Evolutionary conservation across 306 rosid genomes (phyloP), one percentile per base, ranked within the genome.

Genomic region (Quercus parvula): DNA sequence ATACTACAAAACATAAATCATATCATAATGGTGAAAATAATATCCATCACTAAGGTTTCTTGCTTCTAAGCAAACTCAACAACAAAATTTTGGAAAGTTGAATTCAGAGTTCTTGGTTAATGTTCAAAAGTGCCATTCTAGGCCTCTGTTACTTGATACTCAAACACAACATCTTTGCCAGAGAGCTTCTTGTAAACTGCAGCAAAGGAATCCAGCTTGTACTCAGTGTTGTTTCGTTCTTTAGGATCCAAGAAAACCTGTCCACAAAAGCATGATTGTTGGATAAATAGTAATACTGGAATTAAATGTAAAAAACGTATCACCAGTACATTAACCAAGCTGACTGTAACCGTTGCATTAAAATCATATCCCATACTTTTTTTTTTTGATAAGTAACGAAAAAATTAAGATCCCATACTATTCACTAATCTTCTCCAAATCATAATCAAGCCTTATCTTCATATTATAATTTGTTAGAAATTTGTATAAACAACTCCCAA

Each of bases 211-310:
- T 94, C 98, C 75, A 94, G 75, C 84, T 94, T 94, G 87, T 92
- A 94, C 74, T 94, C 97, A 0, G 97, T 92, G 79, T 89, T 90
- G 90, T 90, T 94, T 4, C 91, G 78, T 71, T 92, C 98, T 86
- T 94, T 94, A 2, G 98, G 96, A 52, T 94, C 98, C 89, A 94
- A 88, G 85, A 87, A 86, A 41, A 94, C 92, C 98, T 94, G 76
- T 11, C 0, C 19, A 73, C 6, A 75, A 25, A 19, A 51, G 17
- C 44, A 55, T 20, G 22, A 1, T 14, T 17, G 13, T 30, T 30
- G 1, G 28, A 73, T 28, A 52, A 55, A 31, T 19, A 33, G 13
- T 2, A 55, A 31, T 19, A 33, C 22, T 2, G 4, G 5, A 57
- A 24, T 28, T 6, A 22, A 6, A 24, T 59, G 4, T 9, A 59